Conservation (phyloP, 176 grass and related monocot genomes). For the Cymbopogon citratus region DNA sequence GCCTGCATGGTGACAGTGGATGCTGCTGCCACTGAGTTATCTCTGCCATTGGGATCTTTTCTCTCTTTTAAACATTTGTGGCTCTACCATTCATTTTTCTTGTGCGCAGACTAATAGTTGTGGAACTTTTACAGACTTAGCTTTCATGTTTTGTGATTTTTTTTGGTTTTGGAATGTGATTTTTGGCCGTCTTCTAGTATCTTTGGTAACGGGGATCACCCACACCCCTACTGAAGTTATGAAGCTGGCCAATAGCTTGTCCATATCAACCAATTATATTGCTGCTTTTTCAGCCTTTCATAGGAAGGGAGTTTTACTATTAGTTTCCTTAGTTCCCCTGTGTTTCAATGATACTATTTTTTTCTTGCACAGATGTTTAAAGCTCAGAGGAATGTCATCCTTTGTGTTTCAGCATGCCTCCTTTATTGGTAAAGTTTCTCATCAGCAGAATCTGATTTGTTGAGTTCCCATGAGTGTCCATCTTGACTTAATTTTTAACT, state of each 20-base stretch:
- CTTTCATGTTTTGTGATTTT: not conserved
- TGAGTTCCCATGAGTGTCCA: not conserved
- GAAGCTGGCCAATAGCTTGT: slow-evolving; percentile 3
- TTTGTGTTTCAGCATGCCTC: slow-evolving; percentile 69
- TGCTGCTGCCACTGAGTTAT: too few relatives aligned
- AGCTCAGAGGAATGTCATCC: slow-evolving; percentile 88
- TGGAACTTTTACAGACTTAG: not conserved
- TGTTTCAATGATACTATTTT: not conserved
- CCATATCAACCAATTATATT: not conserved
- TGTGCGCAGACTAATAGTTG: not conserved
- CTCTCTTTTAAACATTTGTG: not conserved
- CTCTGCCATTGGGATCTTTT: not conserved
- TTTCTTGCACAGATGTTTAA: slow-evolving; percentile 79
- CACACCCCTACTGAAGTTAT: not conserved
- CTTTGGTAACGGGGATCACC: not conserved
- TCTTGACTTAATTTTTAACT: not conserved
- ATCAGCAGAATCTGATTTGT: slow-evolving; percentile 13
- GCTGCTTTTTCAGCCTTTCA: not conserved
- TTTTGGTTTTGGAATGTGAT: not conserved
- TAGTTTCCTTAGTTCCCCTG: not conserved
- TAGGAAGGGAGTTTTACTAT: not conserved
- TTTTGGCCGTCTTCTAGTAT: not conserved
- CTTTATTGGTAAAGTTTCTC: slow-evolving; percentile 75
- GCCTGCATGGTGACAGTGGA: too few relatives aligned
- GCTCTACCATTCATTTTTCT: not conserved